phyloP scores from a whole-genome alignment of 1,284 basidiomycete genomes.

The Earliella scabrosa region DNA sequence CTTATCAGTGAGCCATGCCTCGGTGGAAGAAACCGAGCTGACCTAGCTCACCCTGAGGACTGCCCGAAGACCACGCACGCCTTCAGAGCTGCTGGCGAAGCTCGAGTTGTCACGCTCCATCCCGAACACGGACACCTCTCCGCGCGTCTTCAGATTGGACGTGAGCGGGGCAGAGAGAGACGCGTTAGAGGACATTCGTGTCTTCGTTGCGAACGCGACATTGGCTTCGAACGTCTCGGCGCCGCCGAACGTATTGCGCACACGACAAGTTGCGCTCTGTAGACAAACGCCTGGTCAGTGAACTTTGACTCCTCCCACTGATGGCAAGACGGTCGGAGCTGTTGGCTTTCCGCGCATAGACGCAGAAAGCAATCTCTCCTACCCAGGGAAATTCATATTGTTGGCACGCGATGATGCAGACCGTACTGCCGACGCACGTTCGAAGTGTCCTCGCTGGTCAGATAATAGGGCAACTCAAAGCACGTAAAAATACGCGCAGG shows the following conservation, averaged over 20 bases:
- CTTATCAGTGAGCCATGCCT: conserved; percentile 29
- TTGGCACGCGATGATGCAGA: no score
- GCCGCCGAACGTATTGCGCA: conserved; percentile 91
- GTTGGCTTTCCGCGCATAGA: no score
- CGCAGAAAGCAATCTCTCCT: no score
- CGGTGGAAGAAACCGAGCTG: conserved; percentile 31
- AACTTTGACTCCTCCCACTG: no score
- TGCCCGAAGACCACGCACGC: conserved; percentile 65
- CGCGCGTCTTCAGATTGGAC: conserved; percentile 60
- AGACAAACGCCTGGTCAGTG: no score
- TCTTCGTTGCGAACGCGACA: conserved; percentile 87
- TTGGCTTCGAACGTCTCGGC: conserved; percentile 90
- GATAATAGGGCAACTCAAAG: no score
- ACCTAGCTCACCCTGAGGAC: conserved; percentile 65
- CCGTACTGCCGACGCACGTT: no score
- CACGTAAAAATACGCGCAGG: no score
- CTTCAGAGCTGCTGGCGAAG: conserved; percentile 75
- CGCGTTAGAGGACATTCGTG: conserved; percentile 81
- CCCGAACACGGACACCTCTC: conserved; percentile 64
- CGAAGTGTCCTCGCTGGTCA: no score
- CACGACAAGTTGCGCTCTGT: conserved; percentile 79
- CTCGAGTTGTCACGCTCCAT: conserved; percentile 71
- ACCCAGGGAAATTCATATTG: no score
- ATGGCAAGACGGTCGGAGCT: no score
- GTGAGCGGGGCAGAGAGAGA: conserved; percentile 63